Evolutionary conservation across 2,329 filamentous ascomycete genomes (phyloP).

Genomic region (Curvularia sp.): DNA sequence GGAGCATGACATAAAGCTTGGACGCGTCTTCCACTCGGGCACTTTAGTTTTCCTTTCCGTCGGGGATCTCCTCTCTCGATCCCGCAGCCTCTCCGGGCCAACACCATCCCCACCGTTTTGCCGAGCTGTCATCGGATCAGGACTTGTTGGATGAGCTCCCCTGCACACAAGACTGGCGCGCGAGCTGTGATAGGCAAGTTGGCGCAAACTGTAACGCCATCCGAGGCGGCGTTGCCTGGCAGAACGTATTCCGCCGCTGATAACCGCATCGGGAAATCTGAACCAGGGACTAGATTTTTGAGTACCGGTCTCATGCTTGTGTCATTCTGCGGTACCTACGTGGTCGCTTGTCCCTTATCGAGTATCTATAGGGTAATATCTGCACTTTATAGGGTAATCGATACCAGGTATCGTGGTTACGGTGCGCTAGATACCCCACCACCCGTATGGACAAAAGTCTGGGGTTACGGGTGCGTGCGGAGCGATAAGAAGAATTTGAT

Average conservation of each 20-base stretch:
- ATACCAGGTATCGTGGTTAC: constrained; percentile 28
- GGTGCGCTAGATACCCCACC: constrained; percentile 22
- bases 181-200: constrained; percentile 26
- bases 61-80: constrained; percentile 25
- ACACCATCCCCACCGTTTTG: constrained; percentile 11
- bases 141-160: constrained; percentile 28
- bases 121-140: constrained; percentile 28
- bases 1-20: constrained; percentile 19
- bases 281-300: constrained; percentile 30
- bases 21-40: constrained; percentile 19
- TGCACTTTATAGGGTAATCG: constrained; percentile 47
- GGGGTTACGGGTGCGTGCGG: constrained; percentile 31
- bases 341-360: constrained; percentile 36
- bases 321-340: constrained; percentile 35
- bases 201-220: constrained; percentile 18
- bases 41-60: constrained; percentile 24
- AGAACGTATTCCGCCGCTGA: constrained; percentile 37
- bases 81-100: constrained; percentile 26
- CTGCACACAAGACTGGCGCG: constrained; percentile 21
- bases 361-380: constrained; percentile 46
- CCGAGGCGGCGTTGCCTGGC: constrained; percentile 30
- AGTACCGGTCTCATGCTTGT: constrained; percentile 31
- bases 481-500: constrained; percentile 31
- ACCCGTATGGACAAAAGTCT: constrained; percentile 18
- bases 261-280: constrained; percentile 42